These are phyloP conservation scores for Cladosporium sp. DNA, from an alignment of 2,329 filamentous ascomycete species.

Conservation along the genomic window DNA sequence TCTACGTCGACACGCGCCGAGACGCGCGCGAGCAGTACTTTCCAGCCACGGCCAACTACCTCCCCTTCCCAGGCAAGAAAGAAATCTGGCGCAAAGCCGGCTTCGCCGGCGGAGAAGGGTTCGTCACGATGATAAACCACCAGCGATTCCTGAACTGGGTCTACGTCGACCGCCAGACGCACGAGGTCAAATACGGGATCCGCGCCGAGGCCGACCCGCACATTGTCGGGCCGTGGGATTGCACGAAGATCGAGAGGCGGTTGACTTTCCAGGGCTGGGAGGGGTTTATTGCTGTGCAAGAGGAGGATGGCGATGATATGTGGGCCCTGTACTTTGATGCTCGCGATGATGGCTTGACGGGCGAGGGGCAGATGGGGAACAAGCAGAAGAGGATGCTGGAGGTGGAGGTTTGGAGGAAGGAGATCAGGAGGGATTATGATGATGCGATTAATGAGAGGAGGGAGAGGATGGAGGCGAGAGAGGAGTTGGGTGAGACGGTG, in stretches of 20 bases:
- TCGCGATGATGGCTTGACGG: conserved; percentile 17
- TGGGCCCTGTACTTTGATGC: conserved; percentile 22
- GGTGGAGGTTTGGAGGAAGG: conserved; percentile 29
- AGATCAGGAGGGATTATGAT: conserved; percentile 23
- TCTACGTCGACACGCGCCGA: conserved; percentile 15
- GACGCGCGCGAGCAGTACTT: conserved; percentile 15
- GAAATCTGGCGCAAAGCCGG: conserved; percentile 24
- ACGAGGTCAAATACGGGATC: conserved; percentile 23
- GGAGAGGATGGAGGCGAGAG: conserved; percentile 22
- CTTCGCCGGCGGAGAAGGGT: conserved; percentile 22
- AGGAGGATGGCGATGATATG: conserved; percentile 20
- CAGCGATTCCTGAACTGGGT: conserved; percentile 20
- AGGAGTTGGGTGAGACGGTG: conserved; percentile 13
- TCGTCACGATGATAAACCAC: conserved; percentile 19
- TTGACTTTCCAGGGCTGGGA: conserved; percentile 22
- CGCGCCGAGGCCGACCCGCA: conserved; percentile 16
- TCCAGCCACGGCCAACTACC: conserved; percentile 17
- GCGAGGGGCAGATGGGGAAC: conserved; percentile 21
- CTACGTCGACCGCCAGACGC: conserved; percentile 17
- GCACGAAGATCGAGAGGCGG: conserved; percentile 19
- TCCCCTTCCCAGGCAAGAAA: conserved; percentile 15
- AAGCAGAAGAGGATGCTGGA: conserved; percentile 28
- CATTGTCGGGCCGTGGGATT: conserved; percentile 20
- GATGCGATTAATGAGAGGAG: conserved; percentile 24
- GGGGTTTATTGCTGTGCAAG: conserved; percentile 20